Percentiles rank a stretch among this genome's conserved stretches.
These are phyloP conservation scores for Amorphotheca resinae DNA, from an alignment of 495 filamentous ascomycete genomes.

Conservation along the genomic window DNA sequence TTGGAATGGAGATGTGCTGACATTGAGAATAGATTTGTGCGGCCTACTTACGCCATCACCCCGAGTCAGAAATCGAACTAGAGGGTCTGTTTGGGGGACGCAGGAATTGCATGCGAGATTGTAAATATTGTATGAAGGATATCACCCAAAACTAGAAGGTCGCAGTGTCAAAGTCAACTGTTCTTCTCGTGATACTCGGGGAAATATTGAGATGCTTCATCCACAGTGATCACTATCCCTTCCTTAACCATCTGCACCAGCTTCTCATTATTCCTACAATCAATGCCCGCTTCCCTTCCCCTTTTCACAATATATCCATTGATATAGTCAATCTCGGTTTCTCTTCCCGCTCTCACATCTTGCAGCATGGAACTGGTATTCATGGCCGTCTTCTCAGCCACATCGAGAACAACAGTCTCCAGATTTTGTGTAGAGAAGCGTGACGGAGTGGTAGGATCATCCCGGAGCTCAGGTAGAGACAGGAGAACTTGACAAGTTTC, in stretches of 20 bases:
- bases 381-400: constrained; percentile 46
- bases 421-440: constrained; percentile 47
- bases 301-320: constrained; percentile 69
- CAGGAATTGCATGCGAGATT: not conserved
- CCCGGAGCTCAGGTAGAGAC: constrained; percentile 18
- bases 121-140: not conserved
- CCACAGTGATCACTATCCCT: constrained; percentile 17
- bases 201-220: not conserved
- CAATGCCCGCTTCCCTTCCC: constrained; percentile 53
- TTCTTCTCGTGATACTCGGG: not conserved
- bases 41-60: constrained; percentile 55
- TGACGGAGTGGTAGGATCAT: constrained; percentile 5
- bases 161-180: not conserved
- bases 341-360: constrained; percentile 48
- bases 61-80: constrained; percentile 28
- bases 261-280: constrained; percentile 46
- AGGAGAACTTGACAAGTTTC: constrained; percentile 49
- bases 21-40: constrained; percentile 43
- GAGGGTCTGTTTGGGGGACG: not conserved
- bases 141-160: not conserved
- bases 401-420: constrained; percentile 39
- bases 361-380: constrained; percentile 76
- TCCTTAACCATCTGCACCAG: constrained; percentile 28
- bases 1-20: not conserved
- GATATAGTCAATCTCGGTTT: constrained; percentile 71